Percentiles rank a stretch among this genome's conserved stretches.
Evolutionary conservation across 2,329 filamentous ascomycete species (phyloP).

Genomic region (Epichloe hybrida): DNA sequence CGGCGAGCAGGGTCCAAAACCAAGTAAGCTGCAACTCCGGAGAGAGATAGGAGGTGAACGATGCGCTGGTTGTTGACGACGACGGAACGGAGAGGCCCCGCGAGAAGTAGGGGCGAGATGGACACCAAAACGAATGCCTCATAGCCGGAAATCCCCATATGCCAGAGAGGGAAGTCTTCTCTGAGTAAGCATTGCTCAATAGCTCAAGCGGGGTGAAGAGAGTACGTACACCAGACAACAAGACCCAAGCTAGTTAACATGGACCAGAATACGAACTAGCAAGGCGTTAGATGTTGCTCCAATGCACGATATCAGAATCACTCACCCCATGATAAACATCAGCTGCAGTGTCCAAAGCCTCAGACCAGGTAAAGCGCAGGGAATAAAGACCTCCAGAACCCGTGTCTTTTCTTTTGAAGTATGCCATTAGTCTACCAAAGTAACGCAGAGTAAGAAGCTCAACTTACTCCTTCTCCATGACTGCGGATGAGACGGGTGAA

Average conservation of each 20-base stretch:
- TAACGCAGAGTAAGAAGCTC: not conserved
- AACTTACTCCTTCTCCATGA: slow-evolving; percentile 63
- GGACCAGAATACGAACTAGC: slow-evolving; percentile 87
- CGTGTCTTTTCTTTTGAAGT: slow-evolving; percentile 53
- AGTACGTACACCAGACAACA: slow-evolving; percentile 75
- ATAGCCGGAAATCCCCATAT: slow-evolving; percentile 97
- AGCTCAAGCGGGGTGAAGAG: not conserved
- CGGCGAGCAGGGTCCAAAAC: slow-evolving; percentile 59
- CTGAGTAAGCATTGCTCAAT: not conserved
- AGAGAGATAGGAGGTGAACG: slow-evolving; percentile 64
- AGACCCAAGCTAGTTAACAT: slow-evolving; percentile 81
- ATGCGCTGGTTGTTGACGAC: slow-evolving; percentile 55
- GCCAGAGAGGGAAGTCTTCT: slow-evolving; percentile 86
- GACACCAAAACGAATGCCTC: slow-evolving; percentile 81
- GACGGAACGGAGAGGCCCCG: slow-evolving; percentile 53
- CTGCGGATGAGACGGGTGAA: slow-evolving; percentile 32
- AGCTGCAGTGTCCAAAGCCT: slow-evolving; percentile 66
- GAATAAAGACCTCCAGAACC: slow-evolving; percentile 57
- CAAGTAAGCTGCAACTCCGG: slow-evolving; percentile 67
- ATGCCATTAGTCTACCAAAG: not conserved
- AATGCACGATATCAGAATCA: slow-evolving; percentile 6
- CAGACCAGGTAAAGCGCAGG: slow-evolving; percentile 57
- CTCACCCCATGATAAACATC: slow-evolving; percentile 85
- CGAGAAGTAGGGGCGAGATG: slow-evolving; percentile 66
- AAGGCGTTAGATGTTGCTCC: slow-evolving; percentile 9